Evolutionary conservation across 805 yeast species (phyloP), one percentile per base, ranked within the genome.

Genomic region (Starmerella floricola): DNA sequence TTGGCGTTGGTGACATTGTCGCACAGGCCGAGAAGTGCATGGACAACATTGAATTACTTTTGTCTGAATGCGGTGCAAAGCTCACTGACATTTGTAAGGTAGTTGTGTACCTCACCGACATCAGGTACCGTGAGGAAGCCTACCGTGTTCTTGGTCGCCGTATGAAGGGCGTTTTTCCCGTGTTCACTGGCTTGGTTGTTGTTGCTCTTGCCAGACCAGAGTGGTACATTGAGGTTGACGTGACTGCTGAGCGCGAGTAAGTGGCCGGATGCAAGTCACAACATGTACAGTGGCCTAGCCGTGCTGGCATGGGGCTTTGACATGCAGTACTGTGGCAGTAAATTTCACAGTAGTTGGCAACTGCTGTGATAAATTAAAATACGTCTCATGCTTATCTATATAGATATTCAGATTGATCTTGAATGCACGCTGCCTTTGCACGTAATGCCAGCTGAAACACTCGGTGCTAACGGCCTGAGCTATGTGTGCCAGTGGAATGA

Each of bases 141-240:
- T 48, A 48, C 43, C 47, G 48, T 8, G 39, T 48, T 3, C 46
- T 48, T 6, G 52, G 50, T 12, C 19, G 38, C 12, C 45, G 52
- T 16, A 18, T 48, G 38, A 48, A 48, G 39, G 52, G 52, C 24
- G 50, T 46, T n/a, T 48, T 46, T 38, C 50, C 52, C 12, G 48
- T 46, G 2, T 46, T 48, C 44, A 48, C 52, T 4, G 52, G 52
- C 24, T 32, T 48, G 15, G 52, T 48, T 8, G 52, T 46, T 11
- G 52, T 48, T 11, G 52, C 52, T 1, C 48, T 48, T 27, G 50
- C 52, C 4, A 43, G 52, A 6, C 50, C 49, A 3, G 52, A 48
- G 29, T 48, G 52, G 52, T 42, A 45, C 34, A 48, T 46, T 31
- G 49, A 48, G 40, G 50, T 48, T 31, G 52, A 48, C 33, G 48